Conservation (phyloP, 805 yeast species). For the Candida ficus region DNA sequence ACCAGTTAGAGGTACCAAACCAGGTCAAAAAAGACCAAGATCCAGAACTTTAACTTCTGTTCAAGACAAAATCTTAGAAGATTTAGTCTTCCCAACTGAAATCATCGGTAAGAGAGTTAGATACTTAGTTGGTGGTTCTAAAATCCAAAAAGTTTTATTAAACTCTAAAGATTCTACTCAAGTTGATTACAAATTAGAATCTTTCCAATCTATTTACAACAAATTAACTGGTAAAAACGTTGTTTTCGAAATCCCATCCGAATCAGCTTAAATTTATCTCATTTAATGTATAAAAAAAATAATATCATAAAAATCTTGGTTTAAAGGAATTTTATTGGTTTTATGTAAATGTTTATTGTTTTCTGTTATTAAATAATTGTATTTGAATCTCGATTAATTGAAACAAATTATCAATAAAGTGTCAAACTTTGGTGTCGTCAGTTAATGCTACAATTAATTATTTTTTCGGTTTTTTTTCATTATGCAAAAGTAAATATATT, state of each 20-base stretch:
- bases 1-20: conserved; percentile 95
- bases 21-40: conserved; percentile 98
- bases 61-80: conserved; percentile 98
- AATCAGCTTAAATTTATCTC: conserved; percentile 34
- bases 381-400: too few species aligned
- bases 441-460: too few species aligned
- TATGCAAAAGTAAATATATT: too few species aligned
- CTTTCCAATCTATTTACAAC: conserved; percentile 97
- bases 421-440: too few species aligned
- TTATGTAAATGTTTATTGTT: conserved; percentile 2
- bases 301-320: conserved; percentile 13
- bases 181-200: conserved; percentile 98
- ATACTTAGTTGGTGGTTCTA: conserved; percentile 98
- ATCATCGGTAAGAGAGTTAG: conserved; percentile 98
- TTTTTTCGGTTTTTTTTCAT: too few species aligned
- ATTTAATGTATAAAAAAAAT: conserved; percentile 10
- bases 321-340: conserved; percentile 7
- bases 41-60: conserved; percentile 98
- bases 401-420: neutral
- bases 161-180: conserved; percentile 96
- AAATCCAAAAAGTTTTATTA: conserved; percentile 94
- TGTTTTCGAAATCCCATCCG: conserved; percentile 87
- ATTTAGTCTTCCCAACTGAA: conserved; percentile 99
- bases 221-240: conserved; percentile 99
- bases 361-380: neutral